A percentile compares a stretch with the other conserved stretches of the same genome.
Evolutionary conservation across 2,329 filamentous ascomycete species (phyloP).

Genomic region (Lachnellula occidentalis): DNA sequence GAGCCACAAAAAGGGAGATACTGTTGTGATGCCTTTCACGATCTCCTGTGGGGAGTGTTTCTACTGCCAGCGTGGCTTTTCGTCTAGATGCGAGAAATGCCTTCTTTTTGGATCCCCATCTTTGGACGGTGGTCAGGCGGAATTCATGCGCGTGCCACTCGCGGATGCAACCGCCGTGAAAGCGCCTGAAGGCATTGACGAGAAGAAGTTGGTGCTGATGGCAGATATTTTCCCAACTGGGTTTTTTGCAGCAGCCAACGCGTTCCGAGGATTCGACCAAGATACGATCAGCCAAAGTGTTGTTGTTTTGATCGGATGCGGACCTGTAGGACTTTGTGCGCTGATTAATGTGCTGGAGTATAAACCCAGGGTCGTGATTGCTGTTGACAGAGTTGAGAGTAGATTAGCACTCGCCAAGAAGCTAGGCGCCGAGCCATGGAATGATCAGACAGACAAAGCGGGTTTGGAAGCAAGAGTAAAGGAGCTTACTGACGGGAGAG

Average conservation of each 20-base stretch:
- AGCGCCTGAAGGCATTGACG: conserved; percentile 64
- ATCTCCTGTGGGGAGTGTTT: conserved; percentile 72
- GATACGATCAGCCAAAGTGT: conserved; percentile 60
- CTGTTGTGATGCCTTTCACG: conserved; percentile 79
- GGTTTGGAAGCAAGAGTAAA: conserved; percentile 59
- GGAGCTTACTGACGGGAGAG: conserved; percentile 71
- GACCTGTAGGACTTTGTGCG: conserved; percentile 79
- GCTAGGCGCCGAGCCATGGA: conserved; percentile 77
- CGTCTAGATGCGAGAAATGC: conserved; percentile 69
- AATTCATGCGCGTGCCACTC: conserved; percentile 74
- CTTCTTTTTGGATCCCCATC: conserved; percentile 63
- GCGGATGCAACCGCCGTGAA: conserved; percentile 78
- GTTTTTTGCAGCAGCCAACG: conserved; percentile 77
- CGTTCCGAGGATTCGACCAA: conserved; percentile 54
- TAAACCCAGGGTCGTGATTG: conserved; percentile 69
- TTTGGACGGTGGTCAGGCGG: conserved; percentile 76
- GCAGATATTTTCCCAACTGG: conserved; percentile 88
- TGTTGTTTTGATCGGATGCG: conserved; percentile 78
- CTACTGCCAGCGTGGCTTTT: conserved; percentile 74
- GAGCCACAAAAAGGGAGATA: conserved; percentile 66
- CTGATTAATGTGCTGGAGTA: conserved; percentile 71
- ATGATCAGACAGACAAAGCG: conserved; percentile 64
- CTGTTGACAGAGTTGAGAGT: conserved; percentile 71
- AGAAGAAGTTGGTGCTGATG: conserved; percentile 77
- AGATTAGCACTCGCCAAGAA: conserved; percentile 66